Evolutionary conservation across 495 filamentous ascomycete genomes (phyloP), one percentile per base, ranked within the genome.

Genomic region (Evansstolkia leycettana): DNA sequence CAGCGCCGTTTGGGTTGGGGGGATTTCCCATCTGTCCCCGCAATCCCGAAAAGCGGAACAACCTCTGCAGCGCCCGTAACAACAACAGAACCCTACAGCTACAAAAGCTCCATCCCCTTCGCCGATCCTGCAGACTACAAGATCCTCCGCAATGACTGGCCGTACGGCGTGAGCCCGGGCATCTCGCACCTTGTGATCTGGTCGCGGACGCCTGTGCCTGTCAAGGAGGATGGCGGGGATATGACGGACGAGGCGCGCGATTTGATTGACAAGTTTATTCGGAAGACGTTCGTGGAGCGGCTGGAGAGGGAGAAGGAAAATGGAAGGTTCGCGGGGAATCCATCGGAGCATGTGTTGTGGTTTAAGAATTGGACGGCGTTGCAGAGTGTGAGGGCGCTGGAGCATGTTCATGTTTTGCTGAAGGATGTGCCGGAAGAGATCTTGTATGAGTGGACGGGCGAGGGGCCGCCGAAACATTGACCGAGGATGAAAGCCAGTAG

Each of bases 321-420:
- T 47, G 58, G 2, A 56, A 47, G 16, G 17, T 48, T 53, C 60
- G 57, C 39, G 5, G 47, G 10, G 6, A 6, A 53, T 31, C 46
- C 57, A 18, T 57, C 65, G 17, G 67, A 74, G 5, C 72, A 70
- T 39, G 83, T 94, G 40, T 40, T 87, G 46, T 95, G 84, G 82
- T 94, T 94, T 51, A 94, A 93, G 70, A 95, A 95, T 49, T 92
- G 83, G 82, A 76, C 75, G 33, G 73, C 72, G n/a, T 54, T 93
- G 51, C 86, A 94, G 62, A 92, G 85, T 53, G 85, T 95, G 32
- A 64, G 80, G 34, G 71, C 75, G 5, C 57, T 94, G 38, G 87
- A 93, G 46, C 87, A 84, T 65, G 60, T 84, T 4, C 79, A 84
- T 67, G 62, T 85, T 10, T 54, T 86, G 39, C 61, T 86, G 10